Evolutionary conservation across 257 asterid genomes (phyloP).

Genomic region (Plantago major): DNA sequence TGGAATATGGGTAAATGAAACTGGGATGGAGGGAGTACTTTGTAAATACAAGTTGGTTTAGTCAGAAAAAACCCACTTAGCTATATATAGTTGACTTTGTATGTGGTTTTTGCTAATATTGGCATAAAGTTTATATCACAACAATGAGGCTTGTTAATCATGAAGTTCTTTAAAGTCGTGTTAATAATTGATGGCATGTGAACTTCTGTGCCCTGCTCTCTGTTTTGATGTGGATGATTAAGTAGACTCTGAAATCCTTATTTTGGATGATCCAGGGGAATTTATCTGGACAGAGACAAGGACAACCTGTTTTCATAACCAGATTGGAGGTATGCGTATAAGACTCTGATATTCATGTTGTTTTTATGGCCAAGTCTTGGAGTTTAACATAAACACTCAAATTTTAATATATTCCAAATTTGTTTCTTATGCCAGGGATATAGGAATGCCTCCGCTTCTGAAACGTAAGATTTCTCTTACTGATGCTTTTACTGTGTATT

Average conservation of each 20-base stretch:
- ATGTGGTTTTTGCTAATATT: no score
- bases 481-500: constrained; percentile 24
- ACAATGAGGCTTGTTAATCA: no score
- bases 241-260: background rate
- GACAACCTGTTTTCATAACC: constrained; percentile 73
- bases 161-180: background rate
- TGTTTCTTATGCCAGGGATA: constrained; percentile 58
- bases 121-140: no score
- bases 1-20: no score
- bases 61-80: no score
- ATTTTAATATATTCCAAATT: background rate
- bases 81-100: no score
- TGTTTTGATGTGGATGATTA: background rate
- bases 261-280: constrained; percentile 54
- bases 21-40: no score
- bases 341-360: no score
- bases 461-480: constrained; percentile 52
- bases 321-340: constrained; percentile 61
- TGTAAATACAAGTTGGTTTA: no score
- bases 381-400: constrained; percentile 14
- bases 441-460: constrained; percentile 82
- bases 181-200: background rate
- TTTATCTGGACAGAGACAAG: constrained; percentile 77
- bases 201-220: background rate
- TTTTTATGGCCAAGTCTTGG: no score